phyloP scores from a whole-genome alignment of 139 green algal species.

The Chlorella sp. region DNA sequence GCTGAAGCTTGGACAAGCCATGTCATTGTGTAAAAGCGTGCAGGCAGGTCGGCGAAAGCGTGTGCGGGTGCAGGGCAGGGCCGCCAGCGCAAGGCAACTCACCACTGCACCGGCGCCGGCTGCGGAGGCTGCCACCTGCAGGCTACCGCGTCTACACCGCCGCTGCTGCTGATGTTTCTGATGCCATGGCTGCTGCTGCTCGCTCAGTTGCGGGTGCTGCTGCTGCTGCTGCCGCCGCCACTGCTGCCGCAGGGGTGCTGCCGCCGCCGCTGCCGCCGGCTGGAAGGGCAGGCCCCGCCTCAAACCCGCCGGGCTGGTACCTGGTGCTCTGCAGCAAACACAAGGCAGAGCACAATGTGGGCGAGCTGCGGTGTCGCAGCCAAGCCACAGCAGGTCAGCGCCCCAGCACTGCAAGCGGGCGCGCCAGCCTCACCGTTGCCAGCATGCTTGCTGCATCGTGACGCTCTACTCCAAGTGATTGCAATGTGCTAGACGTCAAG shows the following conservation, averaged over 20 bases:
- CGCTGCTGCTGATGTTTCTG: neutral
- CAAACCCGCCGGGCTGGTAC: neutral
- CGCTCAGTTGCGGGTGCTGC: neutral
- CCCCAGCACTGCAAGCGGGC: neutral
- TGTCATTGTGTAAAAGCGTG: no score
- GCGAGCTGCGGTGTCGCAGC: neutral
- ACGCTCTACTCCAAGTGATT: neutral
- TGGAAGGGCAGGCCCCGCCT: neutral
- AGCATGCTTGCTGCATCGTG: neutral
- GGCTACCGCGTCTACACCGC: neutral
- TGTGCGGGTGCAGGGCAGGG: neutral
- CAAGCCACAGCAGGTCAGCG: neutral
- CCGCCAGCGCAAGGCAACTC: neutral
- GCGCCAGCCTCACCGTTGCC: neutral
- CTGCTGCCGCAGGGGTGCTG: neutral
- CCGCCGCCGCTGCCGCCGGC: constrained; percentile 2
- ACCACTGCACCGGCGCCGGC: constrained; percentile 29
- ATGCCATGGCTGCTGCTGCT: constrained; percentile 15
- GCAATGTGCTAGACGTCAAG: neutral
- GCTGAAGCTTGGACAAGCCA: no score
- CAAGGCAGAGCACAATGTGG: neutral
- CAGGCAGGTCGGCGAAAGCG: neutral
- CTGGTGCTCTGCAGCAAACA: neutral
- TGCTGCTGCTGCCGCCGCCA: neutral
- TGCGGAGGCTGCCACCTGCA: constrained; percentile 6